A percentile compares a stretch with the other conserved stretches of the same genome.
Evolutionary conservation across 768 basidiomycete genomes (phyloP).

Genomic region (Arthromyces matolae): DNA sequence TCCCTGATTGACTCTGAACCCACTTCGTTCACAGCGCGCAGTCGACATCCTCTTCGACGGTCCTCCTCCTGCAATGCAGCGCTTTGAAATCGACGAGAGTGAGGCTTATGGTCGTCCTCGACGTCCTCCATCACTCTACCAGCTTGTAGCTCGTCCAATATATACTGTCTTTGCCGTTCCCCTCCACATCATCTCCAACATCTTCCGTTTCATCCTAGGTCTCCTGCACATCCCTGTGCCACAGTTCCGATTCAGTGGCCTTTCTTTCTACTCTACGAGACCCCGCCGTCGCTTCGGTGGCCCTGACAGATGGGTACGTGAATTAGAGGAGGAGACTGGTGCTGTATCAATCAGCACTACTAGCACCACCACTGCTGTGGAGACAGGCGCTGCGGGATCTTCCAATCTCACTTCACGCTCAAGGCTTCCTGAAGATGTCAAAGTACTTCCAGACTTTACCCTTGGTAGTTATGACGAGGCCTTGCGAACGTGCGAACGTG

Average conservation of each 20-base stretch:
- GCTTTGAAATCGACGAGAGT: slow-evolving; percentile 53
- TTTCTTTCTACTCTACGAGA: slow-evolving; percentile 43
- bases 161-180: slow-evolving; percentile 55
- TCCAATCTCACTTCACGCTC: slow-evolving; percentile 41
- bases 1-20: neutral
- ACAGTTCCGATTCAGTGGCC: slow-evolving; percentile 44
- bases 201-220: slow-evolving; percentile 65
- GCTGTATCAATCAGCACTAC: slow-evolving; percentile 57
- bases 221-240: slow-evolving; percentile 68
- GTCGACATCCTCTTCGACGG: slow-evolving; percentile 56
- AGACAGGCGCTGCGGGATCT: slow-evolving; percentile 34
- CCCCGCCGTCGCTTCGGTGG: slow-evolving; percentile 41
- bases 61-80: slow-evolving; percentile 24
- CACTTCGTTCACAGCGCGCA: too few relatives aligned
- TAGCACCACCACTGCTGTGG: slow-evolving; percentile 32
- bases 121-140: slow-evolving; percentile 15
- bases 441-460: slow-evolving; percentile 76
- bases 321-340: slow-evolving; percentile 83
- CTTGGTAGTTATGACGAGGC: slow-evolving; percentile 80
- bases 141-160: slow-evolving; percentile 29
- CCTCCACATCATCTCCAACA: slow-evolving; percentile 50
- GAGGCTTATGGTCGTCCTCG: slow-evolving; percentile 18
- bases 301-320: slow-evolving; percentile 72
- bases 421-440: slow-evolving; percentile 32
- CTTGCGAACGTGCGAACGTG: slow-evolving; percentile 63